Evolutionary conservation across 768 basidiomycete species (phyloP).

Genomic region (Rhodosporidiobolus sp.): DNA sequence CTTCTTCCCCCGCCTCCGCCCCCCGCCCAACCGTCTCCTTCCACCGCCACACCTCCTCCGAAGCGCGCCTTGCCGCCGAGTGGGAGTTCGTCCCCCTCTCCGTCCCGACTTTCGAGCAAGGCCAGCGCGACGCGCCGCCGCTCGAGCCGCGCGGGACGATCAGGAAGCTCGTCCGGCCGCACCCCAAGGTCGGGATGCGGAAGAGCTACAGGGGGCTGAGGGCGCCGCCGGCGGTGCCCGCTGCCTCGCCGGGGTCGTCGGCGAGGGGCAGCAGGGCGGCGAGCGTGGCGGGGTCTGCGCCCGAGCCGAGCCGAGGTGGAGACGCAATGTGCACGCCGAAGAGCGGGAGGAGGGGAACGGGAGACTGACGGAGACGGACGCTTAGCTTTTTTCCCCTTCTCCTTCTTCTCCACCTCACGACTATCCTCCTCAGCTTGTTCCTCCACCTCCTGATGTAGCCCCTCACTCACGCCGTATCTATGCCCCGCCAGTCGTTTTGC

Average conservation of each 20-base stretch:
- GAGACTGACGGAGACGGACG: not conserved
- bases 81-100: slow-evolving; percentile 3
- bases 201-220: not conserved
- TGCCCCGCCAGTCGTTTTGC: not conserved
- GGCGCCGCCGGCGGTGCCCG: not conserved
- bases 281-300: too few species aligned
- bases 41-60: not conserved
- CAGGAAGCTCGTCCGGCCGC: not conserved
- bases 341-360: not conserved
- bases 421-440: not conserved
- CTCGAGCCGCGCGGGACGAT: not conserved
- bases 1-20: too few species aligned
- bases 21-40: too few species aligned
- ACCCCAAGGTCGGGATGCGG: not conserved
- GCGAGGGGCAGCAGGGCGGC: not conserved
- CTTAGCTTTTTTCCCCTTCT: not conserved
- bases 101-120: not conserved
- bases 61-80: not conserved
- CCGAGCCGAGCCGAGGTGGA: not conserved
- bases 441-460: not conserved
- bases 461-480: not conserved
- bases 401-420: too few species aligned
- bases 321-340: not conserved
- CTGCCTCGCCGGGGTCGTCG: not conserved
- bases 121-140: not conserved